Evolutionary conservation across 306 rosid genomes (phyloP).

Genomic region (Phaseolus lunatus): DNA sequence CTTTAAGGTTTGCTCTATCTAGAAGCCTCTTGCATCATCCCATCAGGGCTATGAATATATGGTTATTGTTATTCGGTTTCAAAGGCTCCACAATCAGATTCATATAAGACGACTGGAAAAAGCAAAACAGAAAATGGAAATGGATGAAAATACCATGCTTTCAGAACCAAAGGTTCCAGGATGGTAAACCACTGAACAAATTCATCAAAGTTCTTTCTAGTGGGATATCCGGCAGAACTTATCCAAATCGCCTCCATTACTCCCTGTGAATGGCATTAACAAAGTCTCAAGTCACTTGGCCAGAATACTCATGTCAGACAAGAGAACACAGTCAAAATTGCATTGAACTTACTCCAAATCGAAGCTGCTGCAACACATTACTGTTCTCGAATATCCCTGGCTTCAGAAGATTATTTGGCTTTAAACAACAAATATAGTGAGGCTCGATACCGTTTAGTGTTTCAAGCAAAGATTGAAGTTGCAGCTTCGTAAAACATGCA

Average conservation of each 20-base stretch:
- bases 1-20: conserved; percentile 68
- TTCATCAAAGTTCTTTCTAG: conserved; percentile 82
- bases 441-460: conserved; percentile 92
- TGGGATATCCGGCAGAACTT: conserved; percentile 98
- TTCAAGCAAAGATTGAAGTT: conserved; percentile 94
- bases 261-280: conserved; percentile 62
- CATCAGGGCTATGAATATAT: conserved; percentile 65
- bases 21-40: conserved; percentile 75
- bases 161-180: conserved; percentile 68
- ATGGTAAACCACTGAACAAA: conserved; percentile 76
- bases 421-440: conserved; percentile 91
- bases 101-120: conserved; percentile 2
- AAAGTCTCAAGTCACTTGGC: conserved; percentile 39
- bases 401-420: conserved; percentile 92
- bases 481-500: conserved; percentile 62
- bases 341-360: conserved; percentile 78
- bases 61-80: conserved; percentile 19
- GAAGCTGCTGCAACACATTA: conserved; percentile 86
- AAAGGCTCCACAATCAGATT: conserved; percentile 14
- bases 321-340: conserved; percentile 34
- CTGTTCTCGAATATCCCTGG: conserved; percentile 86
- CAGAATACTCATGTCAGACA: conserved; percentile 20
- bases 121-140: conserved; percentile 20
- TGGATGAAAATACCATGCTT: conserved; percentile 65
- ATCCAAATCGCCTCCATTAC: conserved; percentile 99